A percentile compares a stretch with the other conserved stretches of the same genome.
phyloP scores from a whole-genome alignment of 306 rosid species.

The Calophaca sinica region DNA sequence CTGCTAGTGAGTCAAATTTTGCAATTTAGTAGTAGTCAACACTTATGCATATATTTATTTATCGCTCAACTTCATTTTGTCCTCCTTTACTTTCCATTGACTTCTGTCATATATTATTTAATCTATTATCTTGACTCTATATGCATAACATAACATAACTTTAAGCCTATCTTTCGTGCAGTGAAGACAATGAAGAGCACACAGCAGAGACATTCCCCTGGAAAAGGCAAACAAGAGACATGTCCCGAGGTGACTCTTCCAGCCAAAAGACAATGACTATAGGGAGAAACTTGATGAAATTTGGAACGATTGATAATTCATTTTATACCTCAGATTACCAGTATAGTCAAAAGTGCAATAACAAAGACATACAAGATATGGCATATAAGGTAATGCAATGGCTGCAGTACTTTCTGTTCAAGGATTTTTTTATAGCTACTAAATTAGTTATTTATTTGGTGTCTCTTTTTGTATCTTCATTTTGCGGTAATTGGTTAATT shows the following conservation, averaged over 20 bases:
- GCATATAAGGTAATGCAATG: conserved; percentile 62
- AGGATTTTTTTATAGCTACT: background rate
- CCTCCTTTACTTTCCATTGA: background rate
- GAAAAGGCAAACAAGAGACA: conserved; percentile 69
- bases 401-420: conserved; percentile 14
- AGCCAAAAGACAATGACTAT: conserved; percentile 48
- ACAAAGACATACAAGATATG: conserved; percentile 41
- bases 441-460: conserved; percentile 6
- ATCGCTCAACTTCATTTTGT: background rate
- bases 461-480: background rate
- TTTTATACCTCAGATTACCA: conserved; percentile 50
- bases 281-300: conserved; percentile 53
- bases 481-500: conserved; percentile 5
- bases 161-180: conserved; percentile 47
- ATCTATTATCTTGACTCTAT: background rate
- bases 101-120: background rate
- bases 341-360: conserved; percentile 47
- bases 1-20: conserved; percentile 59
- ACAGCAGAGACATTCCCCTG: conserved; percentile 70
- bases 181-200: conserved; percentile 67
- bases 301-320: conserved; percentile 59
- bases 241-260: conserved; percentile 53
- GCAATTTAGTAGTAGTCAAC: conserved; percentile 16
- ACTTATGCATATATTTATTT: conserved; percentile 15
- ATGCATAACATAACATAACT: conserved; percentile 17